A percentile compares a stretch with the other conserved stretches of the same genome.
These are phyloP conservation scores for Sedum album DNA, from an alignment of 164 flowering plant species.

Conservation along the genomic window DNA sequence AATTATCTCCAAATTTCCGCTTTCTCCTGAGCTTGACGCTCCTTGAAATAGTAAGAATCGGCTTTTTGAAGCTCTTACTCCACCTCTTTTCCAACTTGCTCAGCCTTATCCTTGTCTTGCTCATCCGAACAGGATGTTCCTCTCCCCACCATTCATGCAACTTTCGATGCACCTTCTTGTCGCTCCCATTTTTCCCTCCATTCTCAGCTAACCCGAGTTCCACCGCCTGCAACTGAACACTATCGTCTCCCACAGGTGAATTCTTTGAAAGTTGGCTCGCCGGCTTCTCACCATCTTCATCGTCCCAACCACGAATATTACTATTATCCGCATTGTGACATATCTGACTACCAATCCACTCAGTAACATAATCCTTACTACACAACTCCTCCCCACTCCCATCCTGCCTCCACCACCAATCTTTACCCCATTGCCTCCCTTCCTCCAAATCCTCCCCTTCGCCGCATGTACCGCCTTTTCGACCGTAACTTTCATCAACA, in stretches of 20 bases:
- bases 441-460: conserved; percentile 17
- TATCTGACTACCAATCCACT: conserved; percentile 98
- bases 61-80: conserved; percentile 44
- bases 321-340: conserved; percentile 38
- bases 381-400: conserved; percentile 72
- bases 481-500: too few species aligned
- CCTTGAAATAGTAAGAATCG: conserved; percentile 36
- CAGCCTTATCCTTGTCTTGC: conserved; percentile 28
- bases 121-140: conserved; percentile 62
- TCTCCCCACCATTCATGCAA: conserved; percentile 99
- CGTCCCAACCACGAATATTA: conserved; percentile 60
- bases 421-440: conserved; percentile 76
- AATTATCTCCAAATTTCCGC: conserved; percentile 23
- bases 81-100: conserved; percentile 38
- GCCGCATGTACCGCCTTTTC: conserved; percentile 33
- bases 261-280: background rate
- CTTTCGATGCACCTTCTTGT: conserved; percentile 49
- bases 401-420: conserved; percentile 99
- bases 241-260: conserved; percentile 18
- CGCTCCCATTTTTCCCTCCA: conserved; percentile 20
- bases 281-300: conserved; percentile 21
- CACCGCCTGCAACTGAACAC: conserved; percentile 17
- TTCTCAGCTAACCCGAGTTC: conserved; percentile 22
- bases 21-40: conserved; percentile 25
- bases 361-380: conserved; percentile 88